Conservation (phyloP, 2,329 filamentous ascomycete genomes). For the Diaporthe velutina region DNA sequence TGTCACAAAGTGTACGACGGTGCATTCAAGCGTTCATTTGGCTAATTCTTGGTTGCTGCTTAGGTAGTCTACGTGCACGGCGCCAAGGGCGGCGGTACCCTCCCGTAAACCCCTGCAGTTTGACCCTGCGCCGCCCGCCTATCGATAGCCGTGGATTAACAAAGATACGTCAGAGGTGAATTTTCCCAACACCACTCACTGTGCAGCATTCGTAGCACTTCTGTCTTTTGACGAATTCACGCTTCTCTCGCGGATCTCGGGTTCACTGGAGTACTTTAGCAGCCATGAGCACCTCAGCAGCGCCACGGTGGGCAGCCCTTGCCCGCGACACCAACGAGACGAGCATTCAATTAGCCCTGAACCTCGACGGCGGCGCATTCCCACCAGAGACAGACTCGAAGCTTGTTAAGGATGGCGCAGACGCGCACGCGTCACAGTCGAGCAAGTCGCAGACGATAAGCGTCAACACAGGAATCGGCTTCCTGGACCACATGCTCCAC, state of each 20-base stretch:
- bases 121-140: constrained; percentile 9
- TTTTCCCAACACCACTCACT: no score
- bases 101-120: constrained; percentile 17
- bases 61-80: no score
- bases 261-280: background rate
- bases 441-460: constrained; percentile 88
- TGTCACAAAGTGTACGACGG: no score
- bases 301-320: constrained; percentile 78
- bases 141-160: constrained; percentile 21
- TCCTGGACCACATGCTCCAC: constrained; percentile 99
- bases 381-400: constrained; percentile 72
- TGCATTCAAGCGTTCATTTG: background rate
- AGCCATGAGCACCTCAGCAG: constrained; percentile 44
- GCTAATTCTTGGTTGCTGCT: no score
- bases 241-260: no score
- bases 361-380: constrained; percentile 89
- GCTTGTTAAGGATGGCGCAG: constrained; percentile 62
- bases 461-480: constrained; percentile 94
- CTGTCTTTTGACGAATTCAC: background rate
- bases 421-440: constrained; percentile 86
- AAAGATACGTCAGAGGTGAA: constrained; percentile 31
- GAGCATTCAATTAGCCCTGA: constrained; percentile 92
- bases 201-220: no score
- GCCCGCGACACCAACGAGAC: constrained; percentile 97
- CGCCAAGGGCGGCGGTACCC: no score